Evolutionary conservation across 352 stramenopile genomes (phyloP), one percentile per base, ranked within the genome.

Genomic region (Stramenopiles sp.): DNA sequence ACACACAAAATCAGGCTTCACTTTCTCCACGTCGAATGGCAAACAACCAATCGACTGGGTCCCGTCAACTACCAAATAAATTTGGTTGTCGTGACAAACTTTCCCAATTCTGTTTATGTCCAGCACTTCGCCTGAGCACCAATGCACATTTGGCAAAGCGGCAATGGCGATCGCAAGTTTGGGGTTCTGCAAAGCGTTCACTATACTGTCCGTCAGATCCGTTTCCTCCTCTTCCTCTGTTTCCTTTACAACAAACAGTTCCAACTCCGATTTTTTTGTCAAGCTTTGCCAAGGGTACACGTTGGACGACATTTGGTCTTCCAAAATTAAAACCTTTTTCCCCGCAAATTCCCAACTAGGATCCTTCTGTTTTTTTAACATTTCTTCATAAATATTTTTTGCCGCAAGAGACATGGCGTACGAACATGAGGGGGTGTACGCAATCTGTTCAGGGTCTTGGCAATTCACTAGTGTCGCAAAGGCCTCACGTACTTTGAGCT

Each of bases 251-350:
- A 53, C 25, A 25, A 53, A 53, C 43, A 53, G 43, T 53, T 53
- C 43, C 43, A 53, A 53, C 12, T 53, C 43, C 12, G 43, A 18
- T 53, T 12, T 53, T 18, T 53, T 53, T 12, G 43, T 53, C 43
- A 53, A 53, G 25, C 25, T 53, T 53, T 53, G 43, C 43, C 43
- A 53, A 53, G 43, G 43, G 43, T 53, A 53, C 25, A 53, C 43
- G 43, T 53, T 53, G 12, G 43, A 53, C 25, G 43, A 53, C 43
- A 53, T 53, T 53, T 53, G 43, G 25, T 53, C 43, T 53, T 53
- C 43, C 43, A 53, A 53, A 53, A 53, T 53, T 25, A 53, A 53
- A 53, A 53, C 25, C 43, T 53, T 53, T 53, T 53, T 53, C 43
- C 43, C 43, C 25, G 43, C 43, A 53, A 53, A 25, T 53, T 53